Conservation (phyloP, 1,284 basidiomycete genomes). For the Trichosporon faecale region DNA sequence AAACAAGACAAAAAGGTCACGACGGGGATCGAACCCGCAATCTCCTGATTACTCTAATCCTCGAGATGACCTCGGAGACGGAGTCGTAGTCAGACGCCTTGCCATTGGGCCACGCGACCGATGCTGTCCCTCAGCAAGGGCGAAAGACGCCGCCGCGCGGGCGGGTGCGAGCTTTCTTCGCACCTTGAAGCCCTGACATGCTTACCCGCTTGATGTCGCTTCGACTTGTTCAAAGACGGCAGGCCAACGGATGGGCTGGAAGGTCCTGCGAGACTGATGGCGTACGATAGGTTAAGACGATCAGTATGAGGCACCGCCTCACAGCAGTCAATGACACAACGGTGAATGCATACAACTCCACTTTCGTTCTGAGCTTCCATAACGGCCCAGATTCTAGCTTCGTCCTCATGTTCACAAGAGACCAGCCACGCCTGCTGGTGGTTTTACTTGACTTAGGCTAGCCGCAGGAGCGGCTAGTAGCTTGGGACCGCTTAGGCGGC, state of each 20-base stretch:
- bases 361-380: too few species aligned
- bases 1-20: not conserved
- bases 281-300: too few species aligned
- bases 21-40: not conserved
- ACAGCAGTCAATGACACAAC: not conserved
- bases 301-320: too few species aligned
- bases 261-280: too few species aligned
- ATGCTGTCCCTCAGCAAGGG: not conserved
- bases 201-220: too few species aligned
- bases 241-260: too few species aligned
- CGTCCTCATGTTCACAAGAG: too few species aligned
- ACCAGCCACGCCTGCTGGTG: too few species aligned
- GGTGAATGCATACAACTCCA: not conserved
- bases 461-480: too few species aligned
- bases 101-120: not conserved
- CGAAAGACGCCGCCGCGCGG: not conserved
- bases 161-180: not conserved
- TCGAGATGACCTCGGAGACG: not conserved
- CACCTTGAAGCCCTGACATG: too few species aligned
- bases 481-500: not conserved
- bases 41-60: not conserved
- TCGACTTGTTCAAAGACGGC: too few species aligned
- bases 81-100: not conserved
- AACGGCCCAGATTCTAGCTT: too few species aligned
- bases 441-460: not conserved